Percentiles rank a stretch among this genome's conserved stretches.
Conservation (phyloP, 83 land plant genomes). For the Picea mariana region DNA sequence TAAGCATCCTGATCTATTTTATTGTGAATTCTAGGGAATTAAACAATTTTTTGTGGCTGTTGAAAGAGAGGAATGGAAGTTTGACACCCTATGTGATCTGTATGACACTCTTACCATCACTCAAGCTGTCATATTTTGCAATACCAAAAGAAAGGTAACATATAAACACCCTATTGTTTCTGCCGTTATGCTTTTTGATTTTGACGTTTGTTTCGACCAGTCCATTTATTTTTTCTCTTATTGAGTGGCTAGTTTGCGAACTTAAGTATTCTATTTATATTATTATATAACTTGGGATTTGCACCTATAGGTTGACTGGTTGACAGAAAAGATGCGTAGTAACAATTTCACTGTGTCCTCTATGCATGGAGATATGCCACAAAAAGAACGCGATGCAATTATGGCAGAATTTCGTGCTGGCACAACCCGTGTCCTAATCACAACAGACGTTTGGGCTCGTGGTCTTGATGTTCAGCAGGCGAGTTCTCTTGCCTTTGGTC, state of each 20-base stretch:
- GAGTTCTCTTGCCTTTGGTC: conserved; percentile 28
- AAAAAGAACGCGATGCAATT: conserved; percentile 93
- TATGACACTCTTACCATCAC: conserved; percentile 75
- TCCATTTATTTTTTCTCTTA: too few species aligned
- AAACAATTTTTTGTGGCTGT: conserved; percentile 81
- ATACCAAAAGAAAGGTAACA: conserved; percentile 3
- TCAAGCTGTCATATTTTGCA: conserved; percentile 55
- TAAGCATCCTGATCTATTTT: not conserved
- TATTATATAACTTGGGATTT: too few species aligned
- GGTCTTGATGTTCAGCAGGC: conserved; percentile 99
- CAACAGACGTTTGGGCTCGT: conserved; percentile 99
- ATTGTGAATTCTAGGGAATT: conserved; percentile 46
- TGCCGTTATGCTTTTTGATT: too few species aligned
- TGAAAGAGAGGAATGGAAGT: conserved; percentile 77
- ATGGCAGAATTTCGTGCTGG: conserved; percentile 89
- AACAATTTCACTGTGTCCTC: conserved; percentile 94
- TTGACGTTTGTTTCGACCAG: too few species aligned
- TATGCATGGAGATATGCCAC: conserved; percentile 99
- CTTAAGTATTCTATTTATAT: too few species aligned
- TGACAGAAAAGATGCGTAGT: conserved; percentile 91
- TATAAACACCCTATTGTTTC: too few species aligned
- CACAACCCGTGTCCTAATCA: conserved; percentile 87
- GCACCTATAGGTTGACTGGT: conserved; percentile 63
- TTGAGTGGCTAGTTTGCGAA: too few species aligned
- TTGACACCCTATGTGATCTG: conserved; percentile 84